phyloP scores from a whole-genome alignment of 176 grass and related monocot genomes.

The Carex kokanica region DNA sequence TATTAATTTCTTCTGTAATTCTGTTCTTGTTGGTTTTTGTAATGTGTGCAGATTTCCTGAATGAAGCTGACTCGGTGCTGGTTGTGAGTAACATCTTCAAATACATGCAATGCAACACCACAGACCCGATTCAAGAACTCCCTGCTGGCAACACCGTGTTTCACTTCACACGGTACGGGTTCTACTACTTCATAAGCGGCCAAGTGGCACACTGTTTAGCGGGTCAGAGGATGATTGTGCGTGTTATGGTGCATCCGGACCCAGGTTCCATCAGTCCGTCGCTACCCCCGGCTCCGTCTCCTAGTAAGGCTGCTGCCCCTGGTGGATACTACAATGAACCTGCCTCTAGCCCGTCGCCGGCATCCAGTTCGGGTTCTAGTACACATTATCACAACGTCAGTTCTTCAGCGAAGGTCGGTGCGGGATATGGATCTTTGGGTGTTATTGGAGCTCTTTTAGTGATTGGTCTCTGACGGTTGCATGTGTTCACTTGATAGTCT shows the following conservation, averaged over 20 bases:
- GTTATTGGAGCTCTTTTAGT: background rate
- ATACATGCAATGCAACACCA: conserved; percentile 30
- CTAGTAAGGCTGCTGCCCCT: background rate
- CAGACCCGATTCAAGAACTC: conserved; percentile 22
- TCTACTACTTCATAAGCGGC: conserved; percentile 44
- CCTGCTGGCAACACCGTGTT: conserved; percentile 22
- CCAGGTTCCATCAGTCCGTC: background rate
- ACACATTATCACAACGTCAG: background rate
- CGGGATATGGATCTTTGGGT: background rate
- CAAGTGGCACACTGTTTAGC: conserved; percentile 14
- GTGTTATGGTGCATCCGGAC: conserved; percentile 25
- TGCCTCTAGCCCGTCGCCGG: background rate
- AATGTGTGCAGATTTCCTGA: conserved; percentile 36
- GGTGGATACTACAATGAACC: background rate
- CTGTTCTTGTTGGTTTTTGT: background rate
- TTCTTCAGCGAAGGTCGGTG: background rate
- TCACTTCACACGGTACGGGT: background rate
- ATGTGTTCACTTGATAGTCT: background rate
- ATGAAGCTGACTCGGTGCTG: conserved; percentile 33
- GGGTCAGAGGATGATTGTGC: conserved; percentile 28
- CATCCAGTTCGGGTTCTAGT: background rate
- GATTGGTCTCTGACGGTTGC: background rate
- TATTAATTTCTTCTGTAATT: background rate
- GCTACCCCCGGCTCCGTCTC: background rate
- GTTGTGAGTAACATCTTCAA: conserved; percentile 15